Base-by-base conservation (phyloP, 345 rosid species). In the Alliaria petiolata region DNA sequence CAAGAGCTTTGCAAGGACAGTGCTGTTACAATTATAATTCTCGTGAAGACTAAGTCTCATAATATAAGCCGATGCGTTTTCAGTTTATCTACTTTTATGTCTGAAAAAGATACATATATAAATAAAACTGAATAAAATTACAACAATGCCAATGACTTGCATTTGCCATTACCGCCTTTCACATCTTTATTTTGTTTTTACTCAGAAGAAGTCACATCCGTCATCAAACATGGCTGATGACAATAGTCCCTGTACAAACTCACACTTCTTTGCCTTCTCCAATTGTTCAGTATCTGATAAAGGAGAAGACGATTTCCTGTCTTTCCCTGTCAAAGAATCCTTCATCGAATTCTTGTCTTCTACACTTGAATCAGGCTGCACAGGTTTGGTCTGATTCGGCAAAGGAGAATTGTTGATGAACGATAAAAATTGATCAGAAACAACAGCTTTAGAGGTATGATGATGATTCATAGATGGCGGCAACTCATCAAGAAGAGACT, bases 201-300 rank as follows among this genome's bases (percentile, higher is more conserved):
- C 57, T 75, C 74, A 75, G 49, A 75, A 72, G 58, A 53, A 60
- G 49, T 61, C 78, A 13, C 34, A 15, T 44, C 40, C 69, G 30
- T 82, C 82, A 49, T 70, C 80, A 16, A 86, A 66, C 72, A 91
- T 78, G 64, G 89, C 82, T 54, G 97, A 88, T 44, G 81, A 71
- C 52, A 87, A 61, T 19, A 91, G 65, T 67, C 83, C 88, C 82
- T 82, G 92, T 76, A 86, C 87, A 82, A 83, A 91, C 62, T 81
- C 78, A 52, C 91, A 76, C 76, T 82, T 87, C 38, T 77, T 83
- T 33, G 84, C 81, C 83, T 84, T 86, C 85, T 87, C 97, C 66
- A 65, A 49, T 17, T 78, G 81, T 52, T 84, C 87, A 76, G 81
- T 72, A 66, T 85, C 85, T 8, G 84, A 81, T 50, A 85, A 70